Base-by-base conservation (phyloP, 2,329 filamentous ascomycete genomes). In the Penicillium sp. region DNA sequence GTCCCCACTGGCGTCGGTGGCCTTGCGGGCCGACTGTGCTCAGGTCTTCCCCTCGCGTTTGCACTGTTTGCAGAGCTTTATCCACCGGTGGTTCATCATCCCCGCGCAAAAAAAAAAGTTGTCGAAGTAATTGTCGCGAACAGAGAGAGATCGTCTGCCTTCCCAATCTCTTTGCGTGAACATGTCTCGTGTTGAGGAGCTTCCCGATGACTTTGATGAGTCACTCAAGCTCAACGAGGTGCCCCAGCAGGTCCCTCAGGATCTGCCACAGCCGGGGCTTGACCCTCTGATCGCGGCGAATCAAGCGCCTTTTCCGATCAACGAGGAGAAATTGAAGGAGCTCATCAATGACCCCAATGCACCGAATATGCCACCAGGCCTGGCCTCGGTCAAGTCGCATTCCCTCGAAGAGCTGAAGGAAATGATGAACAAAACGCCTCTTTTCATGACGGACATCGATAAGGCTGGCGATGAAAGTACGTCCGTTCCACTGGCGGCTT, bases 371-470 rank as follows among this genome's bases (percentile, higher is more conserved):
- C 81, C 83, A 4, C 81, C 81, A 1, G 72, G 70, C 4, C 80
- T 83, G 73, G 78, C 77, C 13, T 76, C 76, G 2, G 71, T 80
- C 39, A 76, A 75, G 51, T 73, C 76, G 47, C 75, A 81, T 61
- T 75, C 76, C 4, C 73, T 73, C 1, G 80, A 84, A 41, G 80
- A 86, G 55, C 70, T 87, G 33, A 62, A 84, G 36, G 72, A 75
- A 40, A 80, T 85, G 59, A 75, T 88, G 71, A 86, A 85, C 62
- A 81, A 82, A 55, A 77, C 80, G 41, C 93, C 93, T 5, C 79
- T 98, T 34, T 98, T 98, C 76, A 98, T 98, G 93, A 97, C 90
- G 28, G 84, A 88, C 57, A 77, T 96, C 32, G 88, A 80, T 49
- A 78, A 80, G 50, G 78, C 77, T 9, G 77, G 76, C 45, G 78